phyloP scores from a whole-genome alignment of 768 basidiomycete genomes.

The Austroboletus eburneus region DNA sequence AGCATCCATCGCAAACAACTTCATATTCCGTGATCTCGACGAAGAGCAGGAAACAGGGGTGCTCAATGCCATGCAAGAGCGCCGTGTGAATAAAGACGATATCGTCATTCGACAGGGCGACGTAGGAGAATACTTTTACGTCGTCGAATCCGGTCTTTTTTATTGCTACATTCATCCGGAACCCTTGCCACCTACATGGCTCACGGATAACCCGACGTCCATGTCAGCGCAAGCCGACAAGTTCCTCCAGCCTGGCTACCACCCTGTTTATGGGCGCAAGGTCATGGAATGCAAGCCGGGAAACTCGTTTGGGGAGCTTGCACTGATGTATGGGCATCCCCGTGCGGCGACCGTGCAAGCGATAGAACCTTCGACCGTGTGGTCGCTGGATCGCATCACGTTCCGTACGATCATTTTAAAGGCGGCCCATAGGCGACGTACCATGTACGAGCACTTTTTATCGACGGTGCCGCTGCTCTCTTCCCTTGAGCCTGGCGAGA shows the following conservation, averaged over 20 bases:
- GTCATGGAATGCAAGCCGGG: slow-evolving; percentile 85
- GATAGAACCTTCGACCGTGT: slow-evolving; percentile 76
- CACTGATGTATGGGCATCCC: slow-evolving; percentile 96
- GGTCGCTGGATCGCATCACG: slow-evolving; percentile 96
- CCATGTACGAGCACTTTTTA: slow-evolving; percentile 96
- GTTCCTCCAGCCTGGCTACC: slow-evolving; percentile 60
- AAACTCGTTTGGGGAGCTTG: slow-evolving; percentile 91
- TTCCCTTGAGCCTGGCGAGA: slow-evolving; percentile 80
- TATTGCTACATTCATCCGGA: slow-evolving; percentile 78
- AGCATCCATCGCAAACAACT: slow-evolving; percentile 80
- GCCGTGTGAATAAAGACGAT: slow-evolving; percentile 61
- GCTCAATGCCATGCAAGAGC: slow-evolving; percentile 93
- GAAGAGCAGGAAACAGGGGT: slow-evolving; percentile 94
- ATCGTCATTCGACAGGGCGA: slow-evolving; percentile 98
- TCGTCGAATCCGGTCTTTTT: slow-evolving; percentile 85
- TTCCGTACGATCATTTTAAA: slow-evolving; percentile 98
- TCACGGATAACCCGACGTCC: slow-evolving; percentile 39
- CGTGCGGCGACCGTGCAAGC: slow-evolving; percentile 93
- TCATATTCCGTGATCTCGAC: slow-evolving; percentile 94
- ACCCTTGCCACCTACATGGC: slow-evolving; percentile 58
- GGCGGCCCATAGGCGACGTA: slow-evolving; percentile 82
- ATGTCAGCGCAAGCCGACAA: slow-evolving; percentile 44
- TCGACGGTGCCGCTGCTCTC: slow-evolving; percentile 85
- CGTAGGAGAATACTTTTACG: slow-evolving; percentile 96
- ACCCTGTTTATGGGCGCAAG: slow-evolving; percentile 70